Conservation (phyloP, 805 yeast species). For the Komagataella kurtzmanii region DNA sequence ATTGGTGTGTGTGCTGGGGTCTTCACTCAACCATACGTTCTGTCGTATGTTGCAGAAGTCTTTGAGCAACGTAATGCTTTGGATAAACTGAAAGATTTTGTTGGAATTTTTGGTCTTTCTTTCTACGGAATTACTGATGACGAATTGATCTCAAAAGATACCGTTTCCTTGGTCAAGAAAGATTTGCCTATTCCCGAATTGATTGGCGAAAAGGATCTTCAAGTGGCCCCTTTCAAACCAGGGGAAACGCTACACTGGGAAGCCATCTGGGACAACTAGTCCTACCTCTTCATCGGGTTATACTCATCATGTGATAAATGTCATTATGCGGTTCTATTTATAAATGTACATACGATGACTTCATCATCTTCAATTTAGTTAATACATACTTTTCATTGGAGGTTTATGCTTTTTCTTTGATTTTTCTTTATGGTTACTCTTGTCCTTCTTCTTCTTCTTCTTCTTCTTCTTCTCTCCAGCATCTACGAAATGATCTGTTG, state of each 20-base stretch:
- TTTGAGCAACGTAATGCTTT: slow-evolving; percentile 58
- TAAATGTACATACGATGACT: not conserved
- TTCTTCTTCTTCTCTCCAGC: not conserved
- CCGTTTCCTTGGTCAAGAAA: slow-evolving; percentile 41
- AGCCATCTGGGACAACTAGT: slow-evolving; percentile 46
- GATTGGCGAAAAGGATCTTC: slow-evolving; percentile 30
- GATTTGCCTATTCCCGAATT: slow-evolving; percentile 45
- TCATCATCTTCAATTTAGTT: not conserved
- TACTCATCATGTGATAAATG: not conserved
- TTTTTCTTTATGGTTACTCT: not conserved
- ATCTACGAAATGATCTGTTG: not conserved
- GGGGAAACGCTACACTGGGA: slow-evolving; percentile 65
- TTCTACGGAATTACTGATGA: slow-evolving; percentile 52
- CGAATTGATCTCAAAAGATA: slow-evolving; percentile 29
- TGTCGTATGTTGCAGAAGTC: slow-evolving; percentile 76
- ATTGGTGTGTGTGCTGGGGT: slow-evolving; percentile 97
- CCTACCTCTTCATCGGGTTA: not conserved
- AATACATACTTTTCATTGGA: not conserved
- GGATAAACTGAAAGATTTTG: slow-evolving; percentile 60
- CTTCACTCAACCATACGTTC: slow-evolving; percentile 73
- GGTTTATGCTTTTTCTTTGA: not conserved
- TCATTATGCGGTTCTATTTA: not conserved
- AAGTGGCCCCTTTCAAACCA: slow-evolving; percentile 77
- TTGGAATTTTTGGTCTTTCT: slow-evolving; percentile 52
- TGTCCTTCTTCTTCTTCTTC: not conserved